phyloP scores from a whole-genome alignment of 1,284 basidiomycete genomes.

The Sanghuangporus baumii region DNA sequence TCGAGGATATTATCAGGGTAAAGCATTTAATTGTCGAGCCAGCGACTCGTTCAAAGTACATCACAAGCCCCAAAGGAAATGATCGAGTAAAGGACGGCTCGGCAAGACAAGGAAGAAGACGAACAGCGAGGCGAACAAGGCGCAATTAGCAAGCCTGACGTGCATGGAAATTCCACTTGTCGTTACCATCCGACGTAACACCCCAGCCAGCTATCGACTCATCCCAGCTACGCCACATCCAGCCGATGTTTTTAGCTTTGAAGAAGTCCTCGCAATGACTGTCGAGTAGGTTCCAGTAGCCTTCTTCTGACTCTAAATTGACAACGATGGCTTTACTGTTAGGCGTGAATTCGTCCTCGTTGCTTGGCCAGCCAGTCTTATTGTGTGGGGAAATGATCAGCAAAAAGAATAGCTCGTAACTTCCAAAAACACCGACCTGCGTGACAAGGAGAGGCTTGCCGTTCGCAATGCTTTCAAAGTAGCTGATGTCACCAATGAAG shows the following conservation, averaged over 20 bases:
- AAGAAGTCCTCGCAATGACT: slow-evolving; percentile 16
- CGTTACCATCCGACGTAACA: slow-evolving; percentile 2
- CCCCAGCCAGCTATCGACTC: slow-evolving; percentile 13
- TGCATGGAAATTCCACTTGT: slow-evolving; percentile 9
- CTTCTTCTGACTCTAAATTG: slow-evolving; percentile 15
- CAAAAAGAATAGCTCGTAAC: not conserved
- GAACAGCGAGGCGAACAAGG: not conserved
- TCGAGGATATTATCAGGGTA: no score
- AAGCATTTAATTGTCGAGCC: no score
- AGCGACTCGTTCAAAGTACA: not conserved
- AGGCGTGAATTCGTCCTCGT: slow-evolving; percentile 15
- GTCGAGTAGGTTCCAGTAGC: slow-evolving; percentile 20
- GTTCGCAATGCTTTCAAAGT: slow-evolving; percentile 11
- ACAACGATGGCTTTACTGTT: slow-evolving; percentile 18
- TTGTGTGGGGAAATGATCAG: no score
- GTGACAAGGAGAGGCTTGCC: slow-evolving; percentile 16
- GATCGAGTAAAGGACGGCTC: not conserved
- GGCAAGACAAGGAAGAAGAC: not conserved
- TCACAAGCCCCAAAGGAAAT: not conserved
- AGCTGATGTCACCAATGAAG: slow-evolving; percentile 8
- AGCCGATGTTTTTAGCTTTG: slow-evolving; percentile 16
- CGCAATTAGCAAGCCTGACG: slow-evolving; percentile 2
- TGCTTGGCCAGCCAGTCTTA: slow-evolving; percentile 21
- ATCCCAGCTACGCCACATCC: slow-evolving; percentile 17
- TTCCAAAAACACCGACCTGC: not conserved